These are phyloP conservation scores for Bombardia bombarda DNA, from an alignment of 495 filamentous ascomycete genomes.

Conservation along the genomic window DNA sequence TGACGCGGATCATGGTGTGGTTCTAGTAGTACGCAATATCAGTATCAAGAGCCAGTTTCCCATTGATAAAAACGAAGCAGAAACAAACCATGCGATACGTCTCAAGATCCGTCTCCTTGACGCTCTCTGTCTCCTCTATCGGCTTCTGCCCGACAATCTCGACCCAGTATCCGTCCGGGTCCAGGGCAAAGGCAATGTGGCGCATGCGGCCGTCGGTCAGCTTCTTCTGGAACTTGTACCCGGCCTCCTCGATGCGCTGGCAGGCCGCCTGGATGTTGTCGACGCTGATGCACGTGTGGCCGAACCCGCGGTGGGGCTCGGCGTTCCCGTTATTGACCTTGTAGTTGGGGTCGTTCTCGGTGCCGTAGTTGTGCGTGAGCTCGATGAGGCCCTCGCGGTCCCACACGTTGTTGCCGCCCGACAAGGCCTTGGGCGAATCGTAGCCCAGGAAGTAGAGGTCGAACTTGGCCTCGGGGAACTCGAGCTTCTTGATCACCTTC, in stretches of 20 bases:
- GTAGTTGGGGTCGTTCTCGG: constrained; percentile 77
- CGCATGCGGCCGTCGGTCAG: constrained; percentile 81
- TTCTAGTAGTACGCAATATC: constrained; percentile 35
- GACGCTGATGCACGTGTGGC: constrained; percentile 80
- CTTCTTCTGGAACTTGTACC: constrained; percentile 92
- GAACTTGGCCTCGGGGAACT: constrained; percentile 71
- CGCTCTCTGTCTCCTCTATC: constrained; percentile 28
- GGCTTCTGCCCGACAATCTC: constrained; percentile 51
- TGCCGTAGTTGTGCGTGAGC: constrained; percentile 95
- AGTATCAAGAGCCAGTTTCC: too few relatives aligned
- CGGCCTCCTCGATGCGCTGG: constrained; percentile 77
- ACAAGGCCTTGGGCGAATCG: constrained; percentile 54
- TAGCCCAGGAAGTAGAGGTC: constrained; percentile 81
- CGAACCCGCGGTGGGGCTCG: constrained; percentile 81
- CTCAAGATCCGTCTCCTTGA: constrained; percentile 28
- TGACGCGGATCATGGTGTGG: constrained; percentile 93
- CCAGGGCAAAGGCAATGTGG: constrained; percentile 83
- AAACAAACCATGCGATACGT: constrained; percentile 37
- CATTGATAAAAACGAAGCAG: background rate
- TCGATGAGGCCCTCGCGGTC: constrained; percentile 88
- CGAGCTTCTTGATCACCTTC: constrained; percentile 68
- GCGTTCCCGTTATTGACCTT: constrained; percentile 82
- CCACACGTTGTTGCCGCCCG: constrained; percentile 56
- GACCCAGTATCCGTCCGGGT: constrained; percentile 93
- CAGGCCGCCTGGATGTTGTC: constrained; percentile 89